Conservation (phyloP, 2,329 filamentous ascomycete species). For the Cephalotrichum gorgonifer region DNA sequence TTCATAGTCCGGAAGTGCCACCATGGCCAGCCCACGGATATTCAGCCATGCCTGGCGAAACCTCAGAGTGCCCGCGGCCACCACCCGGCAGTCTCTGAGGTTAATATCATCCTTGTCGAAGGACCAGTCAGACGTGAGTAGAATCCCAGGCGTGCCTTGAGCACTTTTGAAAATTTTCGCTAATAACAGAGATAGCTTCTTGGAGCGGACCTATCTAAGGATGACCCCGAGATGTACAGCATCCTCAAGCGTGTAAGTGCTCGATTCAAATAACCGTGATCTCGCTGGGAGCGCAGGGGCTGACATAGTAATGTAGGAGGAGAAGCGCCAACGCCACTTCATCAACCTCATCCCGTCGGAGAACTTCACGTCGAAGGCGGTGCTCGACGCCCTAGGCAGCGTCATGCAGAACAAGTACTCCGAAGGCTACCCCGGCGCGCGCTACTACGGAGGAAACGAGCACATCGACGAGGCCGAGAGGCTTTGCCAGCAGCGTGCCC, state of each 20-base stretch:
- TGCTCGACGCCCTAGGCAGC: conserved; percentile 83
- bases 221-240: conserved; percentile 5
- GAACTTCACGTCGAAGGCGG: conserved; percentile 90
- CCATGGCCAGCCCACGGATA: not conserved
- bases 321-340: conserved; percentile 92
- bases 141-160: not conserved
- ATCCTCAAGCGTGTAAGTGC: conserved; percentile 7
- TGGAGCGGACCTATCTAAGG: not conserved
- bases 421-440: conserved; percentile 90
- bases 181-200: conserved; percentile 1
- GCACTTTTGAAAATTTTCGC: not conserved
- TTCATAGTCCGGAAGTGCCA: not conserved
- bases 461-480: conserved; percentile 87
- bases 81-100: not conserved
- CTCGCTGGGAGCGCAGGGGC: not conserved
- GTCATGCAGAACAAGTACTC: conserved; percentile 99
- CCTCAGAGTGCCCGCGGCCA: not conserved
- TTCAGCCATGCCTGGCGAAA: not conserved
- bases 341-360: conserved; percentile 95
- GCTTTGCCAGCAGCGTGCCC: conserved; percentile 79
- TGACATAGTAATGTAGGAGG: conserved; percentile 52
- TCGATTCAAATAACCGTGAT: not conserved
- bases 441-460: conserved; percentile 96
- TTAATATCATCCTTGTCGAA: not conserved
- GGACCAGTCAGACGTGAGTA: not conserved